These are phyloP conservation scores for Sugiyamaella qingdaonensis DNA, from an alignment of 805 yeast species.

Conservation along the genomic window DNA sequence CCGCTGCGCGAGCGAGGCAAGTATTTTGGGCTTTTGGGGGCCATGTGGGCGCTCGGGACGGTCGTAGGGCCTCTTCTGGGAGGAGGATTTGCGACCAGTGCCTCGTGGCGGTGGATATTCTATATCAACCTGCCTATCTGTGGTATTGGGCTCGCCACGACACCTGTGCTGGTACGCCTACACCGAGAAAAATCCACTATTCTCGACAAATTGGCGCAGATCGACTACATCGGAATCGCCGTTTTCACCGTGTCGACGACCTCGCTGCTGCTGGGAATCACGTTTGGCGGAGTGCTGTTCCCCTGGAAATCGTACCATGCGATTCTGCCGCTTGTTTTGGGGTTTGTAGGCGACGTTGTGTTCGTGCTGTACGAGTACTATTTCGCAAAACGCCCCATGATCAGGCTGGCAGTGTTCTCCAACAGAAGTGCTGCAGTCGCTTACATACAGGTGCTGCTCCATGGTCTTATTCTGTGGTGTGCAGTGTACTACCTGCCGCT, in stretches of 20 bases:
- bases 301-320: slow-evolving; percentile 56
- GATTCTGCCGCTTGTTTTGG: slow-evolving; percentile 45
- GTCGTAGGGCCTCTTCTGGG: slow-evolving; percentile 58
- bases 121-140: slow-evolving; percentile 67
- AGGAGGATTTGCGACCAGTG: slow-evolving; percentile 56
- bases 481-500: slow-evolving; percentile 46
- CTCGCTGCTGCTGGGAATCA: slow-evolving; percentile 44
- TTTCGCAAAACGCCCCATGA: slow-evolving; percentile 44
- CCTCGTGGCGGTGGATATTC: slow-evolving; percentile 76
- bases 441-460: slow-evolving; percentile 38
- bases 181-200: slow-evolving; percentile 42
- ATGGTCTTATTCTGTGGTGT: slow-evolving; percentile 47
- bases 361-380: slow-evolving; percentile 34
- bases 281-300: slow-evolving; percentile 51
- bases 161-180: slow-evolving; percentile 44
- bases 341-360: slow-evolving; percentile 31
- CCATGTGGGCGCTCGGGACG: slow-evolving; percentile 30
- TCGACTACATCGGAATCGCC: slow-evolving; percentile 50
- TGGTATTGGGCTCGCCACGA: slow-evolving; percentile 42
- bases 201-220: slow-evolving; percentile 36
- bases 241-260: slow-evolving; percentile 43
- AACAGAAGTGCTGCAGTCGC: slow-evolving; percentile 38
- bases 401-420: slow-evolving; percentile 41
- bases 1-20: slow-evolving; percentile 52
- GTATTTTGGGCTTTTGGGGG: slow-evolving; percentile 44